phyloP scores from a whole-genome alignment of 176 grass and related monocot genomes.

The Cenchrus americanus region DNA sequence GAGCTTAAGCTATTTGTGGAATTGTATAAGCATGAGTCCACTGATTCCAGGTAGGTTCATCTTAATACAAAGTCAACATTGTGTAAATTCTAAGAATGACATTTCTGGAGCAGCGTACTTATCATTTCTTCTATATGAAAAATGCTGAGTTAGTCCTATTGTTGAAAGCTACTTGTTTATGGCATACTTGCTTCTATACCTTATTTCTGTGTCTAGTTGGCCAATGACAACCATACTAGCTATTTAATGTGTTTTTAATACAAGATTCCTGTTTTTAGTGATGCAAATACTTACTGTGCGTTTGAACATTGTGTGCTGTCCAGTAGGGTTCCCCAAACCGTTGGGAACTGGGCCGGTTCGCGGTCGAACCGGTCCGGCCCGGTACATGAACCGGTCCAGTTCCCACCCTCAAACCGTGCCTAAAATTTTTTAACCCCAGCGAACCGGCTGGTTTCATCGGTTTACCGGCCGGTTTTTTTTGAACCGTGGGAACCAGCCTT shows the following conservation, averaged over 20 bases:
- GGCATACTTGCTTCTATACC: slow-evolving; percentile 6
- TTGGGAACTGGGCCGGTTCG: no score
- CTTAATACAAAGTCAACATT: slow-evolving; percentile 1
- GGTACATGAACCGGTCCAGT: no score
- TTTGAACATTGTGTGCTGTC: not conserved
- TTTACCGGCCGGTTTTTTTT: no score
- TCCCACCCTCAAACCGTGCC: no score
- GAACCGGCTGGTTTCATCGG: no score
- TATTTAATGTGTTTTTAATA: not conserved
- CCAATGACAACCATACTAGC: not conserved
- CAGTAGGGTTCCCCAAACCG: no score
- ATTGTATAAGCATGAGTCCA: slow-evolving; percentile 69
- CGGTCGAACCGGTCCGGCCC: no score
- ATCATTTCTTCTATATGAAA: not conserved
- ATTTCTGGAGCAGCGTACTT: not conserved
- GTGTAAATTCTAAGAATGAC: not conserved
- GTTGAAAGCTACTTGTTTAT: not conserved
- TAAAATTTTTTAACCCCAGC: no score
- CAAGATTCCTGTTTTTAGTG: slow-evolving; percentile 3
- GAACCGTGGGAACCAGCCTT: no score
- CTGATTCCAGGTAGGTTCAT: slow-evolving; percentile 65
- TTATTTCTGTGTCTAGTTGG: not conserved
- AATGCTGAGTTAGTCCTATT: not conserved
- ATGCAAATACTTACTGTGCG: slow-evolving; percentile 8
- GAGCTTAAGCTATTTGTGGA: slow-evolving; percentile 71